Conservation (phyloP, 805 yeast species). For the Henningerozyma blattae region DNA sequence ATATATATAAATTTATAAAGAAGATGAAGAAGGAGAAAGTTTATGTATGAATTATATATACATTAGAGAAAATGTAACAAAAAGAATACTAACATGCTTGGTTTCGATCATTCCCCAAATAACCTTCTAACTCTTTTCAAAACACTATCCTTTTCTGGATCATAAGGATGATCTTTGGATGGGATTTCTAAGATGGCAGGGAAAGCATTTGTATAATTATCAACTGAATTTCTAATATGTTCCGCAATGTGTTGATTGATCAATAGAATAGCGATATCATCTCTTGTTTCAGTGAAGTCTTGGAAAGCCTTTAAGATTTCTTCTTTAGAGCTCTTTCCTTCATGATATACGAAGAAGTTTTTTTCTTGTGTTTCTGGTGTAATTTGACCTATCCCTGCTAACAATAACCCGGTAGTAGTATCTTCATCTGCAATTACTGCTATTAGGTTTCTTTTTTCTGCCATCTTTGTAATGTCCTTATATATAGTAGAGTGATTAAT, state of each 20-base stretch:
- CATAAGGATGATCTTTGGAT: conserved; percentile 96
- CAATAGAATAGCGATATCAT: conserved; percentile 84
- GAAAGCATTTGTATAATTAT: conserved; percentile 76
- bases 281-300: conserved; percentile 57
- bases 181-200: conserved; percentile 97
- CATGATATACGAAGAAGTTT: conserved; percentile 72
- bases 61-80: no score
- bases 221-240: conserved; percentile 70
- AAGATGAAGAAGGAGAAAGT: no score
- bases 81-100: no score
- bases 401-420: conserved; percentile 86
- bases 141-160: conserved; percentile 95
- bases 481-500: no score
- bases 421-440: conserved; percentile 98
- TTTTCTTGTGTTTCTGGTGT: conserved; percentile 34
- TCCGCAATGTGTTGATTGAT: conserved; percentile 96
- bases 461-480: no score
- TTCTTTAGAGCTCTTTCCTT: conserved; percentile 65
- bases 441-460: conserved; percentile 59
- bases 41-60: no score
- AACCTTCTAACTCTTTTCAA: conserved; percentile 87
- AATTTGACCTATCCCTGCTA: conserved; percentile 93
- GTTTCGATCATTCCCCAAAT: conserved; percentile 80
- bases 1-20: no score
- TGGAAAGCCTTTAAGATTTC: conserved; percentile 67